Conservation (phyloP, 768 basidiomycete genomes). For the Tulasnella sp. region DNA sequence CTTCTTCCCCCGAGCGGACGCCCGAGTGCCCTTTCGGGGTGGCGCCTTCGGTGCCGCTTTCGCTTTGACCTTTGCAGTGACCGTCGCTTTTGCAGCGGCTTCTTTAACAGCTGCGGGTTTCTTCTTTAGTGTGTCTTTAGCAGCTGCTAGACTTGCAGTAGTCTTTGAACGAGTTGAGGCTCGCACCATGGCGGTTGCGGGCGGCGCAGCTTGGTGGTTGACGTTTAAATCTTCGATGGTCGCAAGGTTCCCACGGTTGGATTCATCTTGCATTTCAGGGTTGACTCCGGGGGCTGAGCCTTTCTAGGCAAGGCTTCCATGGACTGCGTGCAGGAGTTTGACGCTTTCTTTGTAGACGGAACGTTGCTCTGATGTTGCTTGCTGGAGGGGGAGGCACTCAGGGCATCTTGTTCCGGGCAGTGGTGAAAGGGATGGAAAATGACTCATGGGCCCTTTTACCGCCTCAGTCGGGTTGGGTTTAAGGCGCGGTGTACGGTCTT, state of each 20-base stretch:
- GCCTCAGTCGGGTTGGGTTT: not conserved
- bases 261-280: not conserved
- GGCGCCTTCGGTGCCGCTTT: constrained; percentile 12
- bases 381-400: not conserved
- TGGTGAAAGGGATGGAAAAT: not conserved
- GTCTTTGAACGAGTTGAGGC: constrained; percentile 29
- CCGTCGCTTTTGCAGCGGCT: constrained; percentile 5
- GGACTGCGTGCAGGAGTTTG: not conserved
- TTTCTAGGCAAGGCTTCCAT: not conserved
- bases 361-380: not conserved
- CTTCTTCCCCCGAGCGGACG: constrained; percentile 10
- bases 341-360: not conserved
- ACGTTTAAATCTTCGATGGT: constrained; percentile 19
- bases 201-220: constrained; percentile 3
- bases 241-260: not conserved
- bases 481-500: not conserved
- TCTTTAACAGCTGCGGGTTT: not conserved
- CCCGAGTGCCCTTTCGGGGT: constrained; percentile 8
- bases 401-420: not conserved
- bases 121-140: constrained; percentile 17
- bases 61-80: not conserved
- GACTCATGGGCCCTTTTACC: constrained; percentile 4
- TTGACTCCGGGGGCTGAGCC: not conserved
- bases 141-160: constrained; percentile 12
- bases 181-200: constrained; percentile 21